Percentiles rank a stretch among this genome's conserved stretches.
Conservation (phyloP, 75 land plant species). For the Cupressus sempervirens region DNA sequence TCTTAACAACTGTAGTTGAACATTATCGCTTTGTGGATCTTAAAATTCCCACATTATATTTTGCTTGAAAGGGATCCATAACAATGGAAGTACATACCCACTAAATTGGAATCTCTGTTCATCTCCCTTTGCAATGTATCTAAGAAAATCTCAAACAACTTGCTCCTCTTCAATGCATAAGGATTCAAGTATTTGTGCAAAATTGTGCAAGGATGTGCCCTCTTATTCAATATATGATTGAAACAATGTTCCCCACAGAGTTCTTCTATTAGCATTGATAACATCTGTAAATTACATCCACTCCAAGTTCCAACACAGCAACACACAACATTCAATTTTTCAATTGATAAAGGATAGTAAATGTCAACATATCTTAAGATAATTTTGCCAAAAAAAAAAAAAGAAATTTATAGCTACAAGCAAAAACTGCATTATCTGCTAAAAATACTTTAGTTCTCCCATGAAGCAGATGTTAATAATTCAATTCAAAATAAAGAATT, state of each 20-base stretch:
- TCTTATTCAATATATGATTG: neutral
- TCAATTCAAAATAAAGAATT: neutral
- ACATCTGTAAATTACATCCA: neutral
- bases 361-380: neutral
- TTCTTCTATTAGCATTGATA: neutral
- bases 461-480: neutral
- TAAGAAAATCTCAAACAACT: neutral
- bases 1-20: neutral
- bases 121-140: constrained; percentile 5
- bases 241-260: neutral
- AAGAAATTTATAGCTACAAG: neutral
- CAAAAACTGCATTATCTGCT: neutral
- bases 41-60: neutral
- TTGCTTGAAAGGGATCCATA: neutral
- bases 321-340: neutral
- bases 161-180: neutral
- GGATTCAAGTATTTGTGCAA: neutral
- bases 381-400: neutral
- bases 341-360: neutral
- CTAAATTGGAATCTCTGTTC: neutral
- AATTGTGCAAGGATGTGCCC: neutral
- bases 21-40: neutral
- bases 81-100: neutral
- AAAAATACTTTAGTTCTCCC: neutral
- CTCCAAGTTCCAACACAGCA: neutral